These are phyloP conservation scores for Fragosphaeria purpurea DNA, from an alignment of 2,329 filamentous ascomycete genomes.

Conservation along the genomic window DNA sequence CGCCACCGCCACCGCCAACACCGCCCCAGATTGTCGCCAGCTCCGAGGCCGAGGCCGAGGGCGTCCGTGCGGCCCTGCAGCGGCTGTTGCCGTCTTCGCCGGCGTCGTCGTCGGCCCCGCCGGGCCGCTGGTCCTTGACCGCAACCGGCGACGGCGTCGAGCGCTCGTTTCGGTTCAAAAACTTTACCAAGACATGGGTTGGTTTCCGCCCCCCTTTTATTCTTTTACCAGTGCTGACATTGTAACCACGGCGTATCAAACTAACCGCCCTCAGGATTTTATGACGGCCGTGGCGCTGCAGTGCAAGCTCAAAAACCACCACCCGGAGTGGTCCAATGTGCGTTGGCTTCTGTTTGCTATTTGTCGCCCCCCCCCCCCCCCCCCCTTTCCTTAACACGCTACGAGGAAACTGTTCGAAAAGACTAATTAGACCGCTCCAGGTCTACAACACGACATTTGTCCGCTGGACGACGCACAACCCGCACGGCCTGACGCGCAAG, in stretches of 20 bases:
- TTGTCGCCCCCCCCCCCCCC: too few relatives aligned
- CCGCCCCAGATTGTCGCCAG: conserved; percentile 5
- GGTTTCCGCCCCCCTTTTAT: conserved; percentile 16
- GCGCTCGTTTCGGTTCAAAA: conserved; percentile 53
- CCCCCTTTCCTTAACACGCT: too few relatives aligned
- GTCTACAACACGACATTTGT: conserved; percentile 62
- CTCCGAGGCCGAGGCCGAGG: not conserved
- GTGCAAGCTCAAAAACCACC: conserved; percentile 59
- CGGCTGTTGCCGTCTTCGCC: conserved; percentile 20
- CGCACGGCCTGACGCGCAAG: conserved; percentile 51
- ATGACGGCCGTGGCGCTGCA: conserved; percentile 63
- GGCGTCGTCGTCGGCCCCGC: conserved; percentile 17
- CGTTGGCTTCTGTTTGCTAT: conserved; percentile 12
- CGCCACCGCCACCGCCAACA: too few relatives aligned
- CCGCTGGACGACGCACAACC: conserved; percentile 64
- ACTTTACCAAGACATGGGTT: conserved; percentile 56
- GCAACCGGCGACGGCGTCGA: conserved; percentile 45
- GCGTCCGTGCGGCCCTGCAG: conserved; percentile 18
- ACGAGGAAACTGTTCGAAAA: too few relatives aligned
- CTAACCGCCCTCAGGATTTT: conserved; percentile 44
- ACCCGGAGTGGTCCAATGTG: conserved; percentile 70
- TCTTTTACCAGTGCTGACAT: not conserved
- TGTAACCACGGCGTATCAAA: not conserved
- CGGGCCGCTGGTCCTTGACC: conserved; percentile 37
- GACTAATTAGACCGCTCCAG: conserved; percentile 23